phyloP scores from a whole-genome alignment of 345 rosid species.

The Triadica sebifera region DNA sequence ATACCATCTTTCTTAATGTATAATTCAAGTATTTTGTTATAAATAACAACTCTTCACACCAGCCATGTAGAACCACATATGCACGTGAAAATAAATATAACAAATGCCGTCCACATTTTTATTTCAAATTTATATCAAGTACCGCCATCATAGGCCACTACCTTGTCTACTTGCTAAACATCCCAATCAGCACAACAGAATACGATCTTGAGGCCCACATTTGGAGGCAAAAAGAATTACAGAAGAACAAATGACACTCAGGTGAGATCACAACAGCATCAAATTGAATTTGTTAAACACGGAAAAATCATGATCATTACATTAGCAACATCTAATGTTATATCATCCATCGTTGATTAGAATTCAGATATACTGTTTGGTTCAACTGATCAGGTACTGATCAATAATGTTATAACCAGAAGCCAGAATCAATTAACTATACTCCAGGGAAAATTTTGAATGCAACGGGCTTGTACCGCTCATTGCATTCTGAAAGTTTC shows the following conservation, averaged over 20 bases:
- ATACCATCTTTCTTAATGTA: background rate
- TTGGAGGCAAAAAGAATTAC: background rate
- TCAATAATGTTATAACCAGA: background rate
- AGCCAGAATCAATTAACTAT: background rate
- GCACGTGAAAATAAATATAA: background rate
- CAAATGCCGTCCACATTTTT: background rate
- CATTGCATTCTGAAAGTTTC: background rate
- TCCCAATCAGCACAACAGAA: background rate
- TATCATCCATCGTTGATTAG: background rate
- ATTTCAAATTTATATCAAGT: background rate
- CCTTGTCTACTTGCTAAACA: too few species aligned
- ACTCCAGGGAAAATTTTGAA: background rate
- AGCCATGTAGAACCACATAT: background rate
- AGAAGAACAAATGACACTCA: background rate
- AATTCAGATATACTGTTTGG: background rate
- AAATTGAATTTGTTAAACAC: background rate
- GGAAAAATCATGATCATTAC: background rate
- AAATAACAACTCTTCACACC: background rate
- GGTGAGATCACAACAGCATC: background rate
- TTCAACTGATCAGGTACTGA: background rate
- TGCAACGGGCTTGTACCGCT: too few species aligned
- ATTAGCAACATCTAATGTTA: background rate
- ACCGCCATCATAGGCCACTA: too few species aligned
- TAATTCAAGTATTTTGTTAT: background rate
- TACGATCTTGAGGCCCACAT: background rate